Conservation (phyloP, 768 basidiomycete genomes). For the Russula olivacea region DNA sequence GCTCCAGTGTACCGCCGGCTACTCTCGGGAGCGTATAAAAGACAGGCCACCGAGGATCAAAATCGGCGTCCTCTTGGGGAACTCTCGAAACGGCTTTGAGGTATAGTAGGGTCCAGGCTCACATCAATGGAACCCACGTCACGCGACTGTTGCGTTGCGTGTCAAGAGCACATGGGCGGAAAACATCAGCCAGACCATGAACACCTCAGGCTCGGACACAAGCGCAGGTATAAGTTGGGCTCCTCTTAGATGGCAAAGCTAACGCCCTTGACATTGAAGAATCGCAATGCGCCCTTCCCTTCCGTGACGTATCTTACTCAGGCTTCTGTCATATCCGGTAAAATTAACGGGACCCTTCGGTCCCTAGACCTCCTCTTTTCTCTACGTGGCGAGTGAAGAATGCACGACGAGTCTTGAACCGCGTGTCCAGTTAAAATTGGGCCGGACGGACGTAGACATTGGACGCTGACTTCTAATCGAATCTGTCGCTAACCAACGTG, state of each 20-base stretch:
- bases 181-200: not conserved
- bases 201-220: too few relatives aligned
- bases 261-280: too few relatives aligned
- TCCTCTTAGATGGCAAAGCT: conserved; percentile 59
- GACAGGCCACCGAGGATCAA: conserved; percentile 65
- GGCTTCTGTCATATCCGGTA: too few relatives aligned
- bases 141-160: conserved; percentile 69
- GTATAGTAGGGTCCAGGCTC: conserved; percentile 31
- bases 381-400: too few relatives aligned
- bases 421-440: not conserved
- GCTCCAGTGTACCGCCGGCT: too few relatives aligned
- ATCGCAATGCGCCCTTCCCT: too few relatives aligned
- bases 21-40: too few relatives aligned
- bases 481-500: conserved; percentile 33
- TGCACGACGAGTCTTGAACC: too few relatives aligned
- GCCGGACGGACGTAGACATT: not conserved
- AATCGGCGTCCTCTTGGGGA: conserved; percentile 70
- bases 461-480: conserved; percentile 40
- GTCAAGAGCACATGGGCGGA: conserved; percentile 78
- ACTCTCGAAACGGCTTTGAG: conserved; percentile 65
- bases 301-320: too few relatives aligned
- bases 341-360: too few relatives aligned
- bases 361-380: too few relatives aligned
- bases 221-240: conserved; percentile 78
- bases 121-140: conserved; percentile 29